Base-by-base conservation (phyloP, 352 stramenopile species). In the Phytopythium helicoides region DNA sequence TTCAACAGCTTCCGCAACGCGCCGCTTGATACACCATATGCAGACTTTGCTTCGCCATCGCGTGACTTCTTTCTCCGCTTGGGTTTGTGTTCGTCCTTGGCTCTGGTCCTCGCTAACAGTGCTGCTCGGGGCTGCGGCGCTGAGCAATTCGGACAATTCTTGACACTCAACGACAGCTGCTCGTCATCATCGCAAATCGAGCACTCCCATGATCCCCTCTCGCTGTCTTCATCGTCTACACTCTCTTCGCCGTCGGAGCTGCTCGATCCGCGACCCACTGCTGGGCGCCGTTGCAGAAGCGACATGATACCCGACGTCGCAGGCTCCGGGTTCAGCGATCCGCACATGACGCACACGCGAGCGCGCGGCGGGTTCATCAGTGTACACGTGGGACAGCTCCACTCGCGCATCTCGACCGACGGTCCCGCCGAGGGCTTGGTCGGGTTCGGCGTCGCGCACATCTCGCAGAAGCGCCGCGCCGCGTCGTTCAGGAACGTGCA, bases 401-500 rank as follows among this genome's bases (percentile, higher is more conserved):
- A 90, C 11, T 86, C 63, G 18, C 33, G 53, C 21, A 51, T 47
- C 3, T 26, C 52, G 28, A 23, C 44, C 1, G 12, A 58, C n/a
- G 34, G 19, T 34, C 18, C 42, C 14, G 34, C 35, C 47, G 19
- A 41, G 16, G 66, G 44, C 21, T 66, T 59, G 4, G 52, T 69
- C 15, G 79, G 81, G 51, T 89, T 86, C 9, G 73, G 35, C 1
- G 79, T 88, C 44, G 68, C 71, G 54, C 81, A 92, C 81, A 90
- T 92, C 46, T 89, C 81, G 48, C 81, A 92, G 42, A 86, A 86
- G 21, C 60, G 56, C 18, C 79, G 79, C 58, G 64, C 41, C 16
- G 64, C 49, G 35, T 85, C 81, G 52, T 92, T 92, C 6, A 90
- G 59, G 51, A 74, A 92, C 45, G 81, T 92, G 52, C 81, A 92